Evolutionary conservation across 2,329 filamentous ascomycete species (phyloP).

Genomic region (Cryphonectria radicalis): DNA sequence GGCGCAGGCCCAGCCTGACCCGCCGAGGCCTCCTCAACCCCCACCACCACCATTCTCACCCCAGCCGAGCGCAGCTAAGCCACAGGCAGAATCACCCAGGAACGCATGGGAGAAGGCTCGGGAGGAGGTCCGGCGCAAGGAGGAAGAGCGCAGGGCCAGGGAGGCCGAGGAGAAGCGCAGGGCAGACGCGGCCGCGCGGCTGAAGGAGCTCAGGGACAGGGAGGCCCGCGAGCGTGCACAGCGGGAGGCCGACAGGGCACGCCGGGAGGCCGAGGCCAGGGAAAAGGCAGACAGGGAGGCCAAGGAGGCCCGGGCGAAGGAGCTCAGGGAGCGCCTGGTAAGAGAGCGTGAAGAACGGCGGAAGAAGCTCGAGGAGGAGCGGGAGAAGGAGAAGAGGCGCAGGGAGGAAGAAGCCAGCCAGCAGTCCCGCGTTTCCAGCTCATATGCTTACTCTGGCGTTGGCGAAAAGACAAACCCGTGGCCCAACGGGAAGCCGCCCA

Average conservation of each 20-base stretch:
- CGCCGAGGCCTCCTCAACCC: constrained; percentile 32
- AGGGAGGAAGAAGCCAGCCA: constrained; percentile 40
- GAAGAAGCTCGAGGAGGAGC: constrained; percentile 40
- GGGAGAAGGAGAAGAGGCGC: constrained; percentile 34
- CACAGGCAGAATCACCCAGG: constrained; percentile 44
- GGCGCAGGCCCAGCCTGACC: neutral
- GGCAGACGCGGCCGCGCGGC: constrained; percentile 57
- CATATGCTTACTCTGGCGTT: constrained; percentile 67
- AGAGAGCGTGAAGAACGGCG: constrained; percentile 29
- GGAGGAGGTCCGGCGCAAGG: constrained; percentile 66
- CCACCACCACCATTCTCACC: constrained; percentile 28
- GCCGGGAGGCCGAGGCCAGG: constrained; percentile 40
- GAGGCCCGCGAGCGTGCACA: constrained; percentile 52
- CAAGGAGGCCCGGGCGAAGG: constrained; percentile 43
- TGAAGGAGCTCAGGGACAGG: constrained; percentile 61
- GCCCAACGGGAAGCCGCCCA: constrained; percentile 63
- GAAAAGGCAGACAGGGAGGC: constrained; percentile 40
- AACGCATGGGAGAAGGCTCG: constrained; percentile 70
- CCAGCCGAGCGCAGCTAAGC: constrained; percentile 32
- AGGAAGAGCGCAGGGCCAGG: constrained; percentile 65
- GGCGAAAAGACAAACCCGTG: constrained; percentile 74
- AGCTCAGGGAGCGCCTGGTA: constrained; percentile 37
- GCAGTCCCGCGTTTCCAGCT: constrained; percentile 49
- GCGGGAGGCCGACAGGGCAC: constrained; percentile 36
- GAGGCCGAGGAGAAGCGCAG: constrained; percentile 65